Base-by-base conservation (phyloP, 306 rosid species). In the Gillenia trifoliata region DNA sequence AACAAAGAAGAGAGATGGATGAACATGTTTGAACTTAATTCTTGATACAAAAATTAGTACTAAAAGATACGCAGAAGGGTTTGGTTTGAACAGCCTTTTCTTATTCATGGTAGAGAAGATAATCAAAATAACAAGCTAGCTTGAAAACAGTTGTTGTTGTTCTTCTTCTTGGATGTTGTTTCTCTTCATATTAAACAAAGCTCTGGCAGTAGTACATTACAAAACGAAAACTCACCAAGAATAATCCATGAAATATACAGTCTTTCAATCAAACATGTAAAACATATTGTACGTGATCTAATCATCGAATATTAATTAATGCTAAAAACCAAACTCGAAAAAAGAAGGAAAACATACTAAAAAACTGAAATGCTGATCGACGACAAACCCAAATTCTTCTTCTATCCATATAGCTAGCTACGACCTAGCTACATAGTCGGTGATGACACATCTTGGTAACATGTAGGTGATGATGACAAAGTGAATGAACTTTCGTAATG, bases 211-310 rank as follows among this genome's bases (percentile, higher is more conserved):
- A 62, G 66, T 63, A 33, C 68, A 20, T 33, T 29, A 23, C 75
- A 29, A 30, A 78, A 68, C 47, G 74, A 80, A 45, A 85, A 78
- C 67, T 79, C 78, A 76, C 76, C 75, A 68, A 43, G 26, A 59
- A 79, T 60, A 55, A 45, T 38, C 68, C 89, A 80, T 82, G 83
- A 78, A 81, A 81, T 86, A 80, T 88, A 90, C 88, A 90, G 56
- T 63, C 61, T 29, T 64, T 82, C 81, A 72, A 73, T 73, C 77
- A 74, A 78, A 71, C 52, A 65, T 54, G 68, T 72, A 65, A 78
- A 71, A 64, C 72, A 64, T 78, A 64, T 72, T 45, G 64, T 38
- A 26, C 40, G 63, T 41, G 50, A 59, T 57, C 59, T 63, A 38
- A 61, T 40, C 56, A 72, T 57, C 40, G 40, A 69, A 28, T 19